Percentiles rank a stretch among this genome's conserved stretches.
Conservation (phyloP, 2,329 filamentous ascomycete species). For the Colletotrichum somersetense region DNA sequence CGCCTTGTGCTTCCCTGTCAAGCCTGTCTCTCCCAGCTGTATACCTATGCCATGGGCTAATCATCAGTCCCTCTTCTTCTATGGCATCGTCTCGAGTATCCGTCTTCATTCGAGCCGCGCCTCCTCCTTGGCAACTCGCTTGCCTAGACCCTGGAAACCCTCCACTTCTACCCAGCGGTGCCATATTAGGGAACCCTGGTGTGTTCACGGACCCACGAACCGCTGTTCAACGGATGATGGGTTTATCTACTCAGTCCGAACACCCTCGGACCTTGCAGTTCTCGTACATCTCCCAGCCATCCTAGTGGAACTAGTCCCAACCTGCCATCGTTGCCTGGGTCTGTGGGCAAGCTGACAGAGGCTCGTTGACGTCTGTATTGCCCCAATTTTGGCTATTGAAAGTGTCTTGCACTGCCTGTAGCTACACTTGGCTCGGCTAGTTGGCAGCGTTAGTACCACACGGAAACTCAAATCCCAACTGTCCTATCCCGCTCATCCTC, state of each 20-base stretch:
- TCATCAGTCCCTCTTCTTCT: neutral
- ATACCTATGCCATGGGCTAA: neutral
- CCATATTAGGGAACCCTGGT: conserved; percentile 3
- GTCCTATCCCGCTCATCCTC: neutral
- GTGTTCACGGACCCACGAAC: neutral
- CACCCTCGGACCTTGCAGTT: conserved; percentile 7
- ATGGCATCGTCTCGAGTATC: neutral
- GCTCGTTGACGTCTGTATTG: neutral
- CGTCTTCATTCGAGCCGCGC: neutral
- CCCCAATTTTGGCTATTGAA: conserved; percentile 20
- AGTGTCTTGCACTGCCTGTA: neutral
- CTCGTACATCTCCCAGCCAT: conserved; percentile 10
- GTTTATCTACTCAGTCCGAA: neutral
- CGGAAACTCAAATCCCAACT: conserved; percentile 10
- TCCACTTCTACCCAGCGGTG: neutral
- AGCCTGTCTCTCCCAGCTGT: neutral
- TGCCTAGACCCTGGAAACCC: neutral
- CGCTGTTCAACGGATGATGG: conserved; percentile 17
- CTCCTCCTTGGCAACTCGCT: neutral
- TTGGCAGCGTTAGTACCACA: conserved; percentile 10
- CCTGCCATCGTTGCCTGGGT: conserved; percentile 9
- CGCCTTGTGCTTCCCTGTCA: conserved; percentile 15
- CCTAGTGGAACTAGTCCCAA: conserved; percentile 9
- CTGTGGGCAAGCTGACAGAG: conserved; percentile 24
- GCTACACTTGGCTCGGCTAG: conserved; percentile 9